A percentile compares a stretch with the other conserved stretches of the same genome.
These are phyloP conservation scores for Candida boidinii DNA, from an alignment of 805 yeast species.

Conservation along the genomic window DNA sequence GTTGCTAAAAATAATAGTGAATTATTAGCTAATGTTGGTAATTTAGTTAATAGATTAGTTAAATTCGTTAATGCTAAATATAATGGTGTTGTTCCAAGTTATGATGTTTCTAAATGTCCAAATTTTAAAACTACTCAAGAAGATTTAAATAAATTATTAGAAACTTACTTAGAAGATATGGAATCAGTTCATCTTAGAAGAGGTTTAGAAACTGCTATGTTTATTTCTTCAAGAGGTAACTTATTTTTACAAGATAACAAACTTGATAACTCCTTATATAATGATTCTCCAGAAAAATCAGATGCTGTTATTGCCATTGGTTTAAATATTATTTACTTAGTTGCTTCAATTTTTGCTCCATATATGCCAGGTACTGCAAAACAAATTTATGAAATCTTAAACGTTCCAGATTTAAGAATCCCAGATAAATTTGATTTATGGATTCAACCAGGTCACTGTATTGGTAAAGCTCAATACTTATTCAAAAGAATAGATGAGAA, in stretches of 20 bases:
- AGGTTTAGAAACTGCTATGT: slow-evolving; percentile 89
- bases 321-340: slow-evolving; percentile 75
- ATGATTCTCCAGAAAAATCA: slow-evolving; percentile 65
- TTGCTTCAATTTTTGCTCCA: slow-evolving; percentile 78
- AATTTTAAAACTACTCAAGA: slow-evolving; percentile 35
- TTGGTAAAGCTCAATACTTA: slow-evolving; percentile 85
- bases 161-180: slow-evolving; percentile 59
- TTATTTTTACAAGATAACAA: slow-evolving; percentile 93
- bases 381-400: slow-evolving; percentile 68
- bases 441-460: slow-evolving; percentile 73
- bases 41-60: slow-evolving; percentile 88
- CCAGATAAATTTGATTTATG: slow-evolving; percentile 67
- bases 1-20: slow-evolving; percentile 91
- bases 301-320: slow-evolving; percentile 93
- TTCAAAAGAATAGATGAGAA: slow-evolving; percentile 88
- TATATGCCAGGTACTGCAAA: slow-evolving; percentile 80
- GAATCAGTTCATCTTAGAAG: slow-evolving; percentile 75
- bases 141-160: slow-evolving; percentile 58
- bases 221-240: slow-evolving; percentile 87
- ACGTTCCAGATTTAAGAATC: slow-evolving; percentile 71
- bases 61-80: slow-evolving; percentile 88
- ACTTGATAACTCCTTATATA: slow-evolving; percentile 79
- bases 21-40: slow-evolving; percentile 91
- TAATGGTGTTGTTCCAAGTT: slow-evolving; percentile 81
- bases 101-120: slow-evolving; percentile 37